A percentile compares a stretch with the other conserved stretches of the same genome.
phyloP scores from a whole-genome alignment of 352 stramenopile genomes.

The Globisporangium mamillatum region DNA sequence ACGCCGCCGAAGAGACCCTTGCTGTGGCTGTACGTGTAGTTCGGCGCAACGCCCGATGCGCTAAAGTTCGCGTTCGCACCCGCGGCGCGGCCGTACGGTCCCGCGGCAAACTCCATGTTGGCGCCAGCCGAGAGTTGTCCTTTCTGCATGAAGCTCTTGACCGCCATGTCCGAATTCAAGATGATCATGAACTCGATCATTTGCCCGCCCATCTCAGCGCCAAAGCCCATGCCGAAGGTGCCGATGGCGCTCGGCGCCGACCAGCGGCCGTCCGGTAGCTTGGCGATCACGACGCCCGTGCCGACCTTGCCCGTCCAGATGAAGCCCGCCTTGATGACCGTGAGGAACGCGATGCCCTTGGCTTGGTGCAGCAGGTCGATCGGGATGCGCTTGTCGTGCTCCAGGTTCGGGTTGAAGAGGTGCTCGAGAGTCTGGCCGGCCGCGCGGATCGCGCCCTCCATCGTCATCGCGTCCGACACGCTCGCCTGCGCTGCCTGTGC shows the following conservation, averaged over 20 bases:
- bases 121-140: slow-evolving; percentile 77
- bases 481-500: not conserved
- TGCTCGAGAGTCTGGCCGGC: slow-evolving; percentile 90
- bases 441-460: slow-evolving; percentile 89
- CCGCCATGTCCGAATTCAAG: slow-evolving; percentile 91
- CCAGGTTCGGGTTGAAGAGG: slow-evolving; percentile 85
- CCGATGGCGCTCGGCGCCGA: slow-evolving; percentile 94
- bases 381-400: slow-evolving; percentile 87
- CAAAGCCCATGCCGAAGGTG: slow-evolving; percentile 87
- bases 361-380: slow-evolving; percentile 88
- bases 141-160: slow-evolving; percentile 89
- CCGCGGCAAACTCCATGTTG: slow-evolving; percentile 79
- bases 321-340: slow-evolving; percentile 89
- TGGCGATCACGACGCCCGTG: slow-evolving; percentile 92
- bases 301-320: slow-evolving; percentile 84
- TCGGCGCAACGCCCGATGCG: slow-evolving; percentile 67
- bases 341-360: slow-evolving; percentile 91
- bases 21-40: slow-evolving; percentile 89
- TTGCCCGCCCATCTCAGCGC: slow-evolving; percentile 72
- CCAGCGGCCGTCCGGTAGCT: slow-evolving; percentile 93
- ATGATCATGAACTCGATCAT: slow-evolving; percentile 90
- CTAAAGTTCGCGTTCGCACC: slow-evolving; percentile 79
- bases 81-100: slow-evolving; percentile 75
- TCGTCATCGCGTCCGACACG: slow-evolving; percentile 81
- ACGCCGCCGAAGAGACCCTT: slow-evolving; percentile 86